Evolutionary conservation across 116 monocot genomes (phyloP), one percentile per base, ranked within the genome.

Genomic region (Trichopus zeylanicus): DNA sequence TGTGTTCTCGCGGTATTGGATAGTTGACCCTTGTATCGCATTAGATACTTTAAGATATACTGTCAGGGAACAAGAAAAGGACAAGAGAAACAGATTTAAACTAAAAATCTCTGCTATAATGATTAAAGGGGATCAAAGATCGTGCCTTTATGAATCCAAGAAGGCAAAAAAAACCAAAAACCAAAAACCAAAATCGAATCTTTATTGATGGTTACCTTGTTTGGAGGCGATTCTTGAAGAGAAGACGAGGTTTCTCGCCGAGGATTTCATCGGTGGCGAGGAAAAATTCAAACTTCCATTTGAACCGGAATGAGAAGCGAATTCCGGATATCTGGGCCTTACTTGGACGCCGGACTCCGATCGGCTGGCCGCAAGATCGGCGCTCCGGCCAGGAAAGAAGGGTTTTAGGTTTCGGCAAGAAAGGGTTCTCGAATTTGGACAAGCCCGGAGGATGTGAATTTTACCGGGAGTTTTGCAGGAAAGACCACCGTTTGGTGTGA

Each of bases 1-100:
- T 48, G 75, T 67, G 56, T 61, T 83, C 22, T 68, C 25, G 29
- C 64, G 63, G 29, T 42, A 51, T 20, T 30, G 22, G 24, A 67
- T 4, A 19, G 42, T 64, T 24, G 67, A 61, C 61, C 65, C 54
- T n/a, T 31, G 15, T 21, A 52, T 11, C 20, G 51, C 22, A 35
- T 39, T 59, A 53, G 26, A 37, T 51, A 56, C 58, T 12, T 63
- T 64, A 57, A 68, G 8, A 39, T 64, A 22, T 22, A 60, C 74
- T 78, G 64, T 27, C 28, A 63, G 7, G 8, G 70, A 61, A 59
- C 51, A 3, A 9, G 26, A 65, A 65, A 22, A 31, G n/a, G 12
- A 59, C 4, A 16, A 32, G 12, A 31, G 6, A 11, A 3, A 37
- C 8, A 37, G 37, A 37, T 11, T 8, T 37, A 0, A 37, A 15